Percentiles rank a stretch among this genome's conserved stretches.
Evolutionary conservation across 805 yeast species (phyloP).

Genomic region (Monosporozyma siamensis): DNA sequence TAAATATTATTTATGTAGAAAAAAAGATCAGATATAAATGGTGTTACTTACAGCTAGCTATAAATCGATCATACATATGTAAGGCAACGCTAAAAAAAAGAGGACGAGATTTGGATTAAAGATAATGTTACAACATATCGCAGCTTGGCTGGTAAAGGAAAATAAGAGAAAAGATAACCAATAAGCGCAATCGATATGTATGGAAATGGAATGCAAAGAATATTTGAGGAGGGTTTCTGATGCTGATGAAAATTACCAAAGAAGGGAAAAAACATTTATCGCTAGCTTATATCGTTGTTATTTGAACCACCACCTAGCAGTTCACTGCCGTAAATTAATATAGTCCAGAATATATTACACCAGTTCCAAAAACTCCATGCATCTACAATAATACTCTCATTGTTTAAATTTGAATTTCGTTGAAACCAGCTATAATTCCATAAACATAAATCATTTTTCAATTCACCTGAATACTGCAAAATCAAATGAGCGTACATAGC

Average conservation of each 20-base stretch:
- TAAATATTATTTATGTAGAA: neutral
- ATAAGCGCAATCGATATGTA: neutral
- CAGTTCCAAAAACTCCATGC: conserved; percentile 98
- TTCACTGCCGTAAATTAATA: conserved; percentile 74
- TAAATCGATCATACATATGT: neutral
- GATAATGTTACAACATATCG: neutral
- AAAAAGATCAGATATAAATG: neutral
- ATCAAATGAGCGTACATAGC: conserved; percentile 92
- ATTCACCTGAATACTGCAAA: conserved; percentile 76
- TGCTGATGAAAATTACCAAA: no score
- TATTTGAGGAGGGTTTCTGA: neutral
- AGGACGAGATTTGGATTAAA: neutral
- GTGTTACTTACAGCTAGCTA: neutral
- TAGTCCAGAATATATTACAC: conserved; percentile 77
- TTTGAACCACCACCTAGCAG: conserved; percentile 25
- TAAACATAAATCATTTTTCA: conserved; percentile 50
- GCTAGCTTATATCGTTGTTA: conserved; percentile 1
- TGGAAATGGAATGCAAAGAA: neutral
- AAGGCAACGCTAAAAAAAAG: neutral
- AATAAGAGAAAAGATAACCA: neutral
- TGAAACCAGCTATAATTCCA: conserved; percentile 40
- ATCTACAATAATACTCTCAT: conserved; percentile 32
- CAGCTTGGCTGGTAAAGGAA: neutral
- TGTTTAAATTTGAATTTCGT: conserved; percentile 7
- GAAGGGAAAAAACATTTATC: no score